phyloP scores from a whole-genome alignment of 2,329 filamentous ascomycete species.

The Pestalotiopsis sp. region DNA sequence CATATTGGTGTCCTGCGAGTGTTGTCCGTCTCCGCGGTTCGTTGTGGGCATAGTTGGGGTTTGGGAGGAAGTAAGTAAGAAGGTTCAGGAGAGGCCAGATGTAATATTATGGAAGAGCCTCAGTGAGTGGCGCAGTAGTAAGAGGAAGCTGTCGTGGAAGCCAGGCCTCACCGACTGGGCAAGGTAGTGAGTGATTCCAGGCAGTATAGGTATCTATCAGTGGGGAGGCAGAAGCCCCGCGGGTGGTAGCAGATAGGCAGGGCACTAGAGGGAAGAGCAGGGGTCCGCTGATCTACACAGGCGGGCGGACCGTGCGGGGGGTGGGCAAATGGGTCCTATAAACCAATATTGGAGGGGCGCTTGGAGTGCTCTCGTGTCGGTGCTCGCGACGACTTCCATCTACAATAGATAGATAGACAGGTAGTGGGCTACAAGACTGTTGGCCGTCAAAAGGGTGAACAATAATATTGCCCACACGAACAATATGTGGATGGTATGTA shows the following conservation, averaged over 20 bases:
- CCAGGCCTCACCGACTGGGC: slow-evolving; percentile 10
- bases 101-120: not conserved
- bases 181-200: not conserved
- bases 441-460: not conserved
- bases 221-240: slow-evolving; percentile 7
- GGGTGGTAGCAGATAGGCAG: not conserved
- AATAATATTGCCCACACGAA: not conserved
- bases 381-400: not conserved
- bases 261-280: not conserved
- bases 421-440: not conserved
- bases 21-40: slow-evolving; percentile 21
- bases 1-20: slow-evolving; percentile 21
- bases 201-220: not conserved
- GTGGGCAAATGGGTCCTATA: not conserved
- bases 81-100: not conserved
- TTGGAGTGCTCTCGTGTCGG: not conserved
- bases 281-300: slow-evolving; percentile 12
- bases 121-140: not conserved
- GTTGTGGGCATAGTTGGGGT: slow-evolving; percentile 9
- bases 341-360: not conserved
- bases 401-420: too few species aligned
- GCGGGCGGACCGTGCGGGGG: slow-evolving; percentile 5
- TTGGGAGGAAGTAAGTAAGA: not conserved
- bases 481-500: not conserved
- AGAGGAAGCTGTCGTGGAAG: not conserved